These are phyloP conservation scores for Samsoniella hepiali DNA, from an alignment of 2,329 filamentous ascomycete genomes.

Conservation along the genomic window DNA sequence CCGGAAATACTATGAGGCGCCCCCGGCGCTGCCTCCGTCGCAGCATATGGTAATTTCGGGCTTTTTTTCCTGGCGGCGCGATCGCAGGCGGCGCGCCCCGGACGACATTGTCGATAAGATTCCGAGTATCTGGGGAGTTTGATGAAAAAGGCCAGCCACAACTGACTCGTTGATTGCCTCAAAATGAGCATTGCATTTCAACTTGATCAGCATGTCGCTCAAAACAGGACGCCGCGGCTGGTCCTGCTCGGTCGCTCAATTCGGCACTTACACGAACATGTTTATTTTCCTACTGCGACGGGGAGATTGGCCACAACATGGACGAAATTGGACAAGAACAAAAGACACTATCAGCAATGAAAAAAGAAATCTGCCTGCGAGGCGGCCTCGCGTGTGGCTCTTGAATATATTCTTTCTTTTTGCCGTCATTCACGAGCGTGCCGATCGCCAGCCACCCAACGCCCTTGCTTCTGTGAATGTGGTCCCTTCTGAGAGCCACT, in stretches of 20 bases:
- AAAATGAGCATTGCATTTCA: background rate
- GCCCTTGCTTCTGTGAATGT: background rate
- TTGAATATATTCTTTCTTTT: conserved; percentile 2
- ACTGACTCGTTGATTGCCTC: background rate
- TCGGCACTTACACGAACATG: conserved; percentile 6
- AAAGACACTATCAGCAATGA: background rate
- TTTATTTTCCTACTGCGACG: background rate
- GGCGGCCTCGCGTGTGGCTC: background rate
- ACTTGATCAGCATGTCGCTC: background rate
- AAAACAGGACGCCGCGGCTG: background rate
- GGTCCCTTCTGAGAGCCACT: background rate
- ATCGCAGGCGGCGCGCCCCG: background rate
- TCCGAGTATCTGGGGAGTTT: background rate
- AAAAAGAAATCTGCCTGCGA: background rate
- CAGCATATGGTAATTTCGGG: background rate
- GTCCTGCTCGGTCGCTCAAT: background rate
- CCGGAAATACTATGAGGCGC: conserved; percentile 8
- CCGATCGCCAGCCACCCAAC: background rate
- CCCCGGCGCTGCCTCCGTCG: background rate
- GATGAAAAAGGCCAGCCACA: conserved; percentile 1
- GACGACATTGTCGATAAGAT: background rate
- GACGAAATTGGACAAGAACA: background rate
- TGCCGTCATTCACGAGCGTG: background rate
- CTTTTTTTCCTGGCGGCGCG: background rate
- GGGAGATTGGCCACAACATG: background rate